A percentile compares a stretch with the other conserved stretches of the same genome.
These are phyloP conservation scores for Xylaria scruposa DNA, from an alignment of 495 filamentous ascomycete species.

Conservation along the genomic window DNA sequence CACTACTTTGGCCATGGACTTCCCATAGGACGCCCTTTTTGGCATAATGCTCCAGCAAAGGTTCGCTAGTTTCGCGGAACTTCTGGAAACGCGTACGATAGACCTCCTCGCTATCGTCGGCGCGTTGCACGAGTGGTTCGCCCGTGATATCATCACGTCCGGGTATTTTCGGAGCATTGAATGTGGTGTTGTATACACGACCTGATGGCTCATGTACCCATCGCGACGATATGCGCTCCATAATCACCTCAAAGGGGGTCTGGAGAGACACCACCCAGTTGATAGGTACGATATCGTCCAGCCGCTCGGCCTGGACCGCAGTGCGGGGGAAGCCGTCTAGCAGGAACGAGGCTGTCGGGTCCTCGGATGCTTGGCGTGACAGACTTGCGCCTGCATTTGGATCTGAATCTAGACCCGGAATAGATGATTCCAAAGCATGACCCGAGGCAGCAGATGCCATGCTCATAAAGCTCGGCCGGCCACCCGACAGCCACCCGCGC, in stretches of 20 bases:
- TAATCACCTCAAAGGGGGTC: conserved; percentile 77
- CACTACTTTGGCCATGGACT: conserved; percentile 83
- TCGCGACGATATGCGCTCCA: conserved; percentile 85
- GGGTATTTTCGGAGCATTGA: conserved; percentile 80
- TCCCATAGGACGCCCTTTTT: conserved; percentile 85
- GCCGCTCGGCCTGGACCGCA: conserved; percentile 72
- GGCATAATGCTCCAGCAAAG: conserved; percentile 88
- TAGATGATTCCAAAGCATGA: conserved; percentile 46
- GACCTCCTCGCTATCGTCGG: conserved; percentile 85
- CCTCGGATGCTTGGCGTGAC: conserved; percentile 61
- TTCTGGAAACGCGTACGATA: conserved; percentile 79
- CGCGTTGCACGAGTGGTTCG: conserved; percentile 79
- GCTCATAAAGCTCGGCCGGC: conserved; percentile 50
- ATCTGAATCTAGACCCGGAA: conserved; percentile 41
- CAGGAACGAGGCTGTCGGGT: conserved; percentile 84
- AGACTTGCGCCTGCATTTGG: conserved; percentile 40
- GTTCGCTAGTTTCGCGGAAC: conserved; percentile 85
- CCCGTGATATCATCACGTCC: conserved; percentile 93
- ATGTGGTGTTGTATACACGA: conserved; percentile 90
- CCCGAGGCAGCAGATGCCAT: conserved; percentile 42
- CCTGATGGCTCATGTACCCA: conserved; percentile 95
- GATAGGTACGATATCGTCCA: conserved; percentile 84
- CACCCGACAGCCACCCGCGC: conserved; percentile 76
- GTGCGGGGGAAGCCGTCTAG: conserved; percentile 97
- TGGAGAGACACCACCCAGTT: conserved; percentile 81